A percentile compares a stretch with the other conserved stretches of the same genome.
These are phyloP conservation scores for Oxytropis ochrocephala DNA, from an alignment of 306 rosid genomes.

Conservation along the genomic window DNA sequence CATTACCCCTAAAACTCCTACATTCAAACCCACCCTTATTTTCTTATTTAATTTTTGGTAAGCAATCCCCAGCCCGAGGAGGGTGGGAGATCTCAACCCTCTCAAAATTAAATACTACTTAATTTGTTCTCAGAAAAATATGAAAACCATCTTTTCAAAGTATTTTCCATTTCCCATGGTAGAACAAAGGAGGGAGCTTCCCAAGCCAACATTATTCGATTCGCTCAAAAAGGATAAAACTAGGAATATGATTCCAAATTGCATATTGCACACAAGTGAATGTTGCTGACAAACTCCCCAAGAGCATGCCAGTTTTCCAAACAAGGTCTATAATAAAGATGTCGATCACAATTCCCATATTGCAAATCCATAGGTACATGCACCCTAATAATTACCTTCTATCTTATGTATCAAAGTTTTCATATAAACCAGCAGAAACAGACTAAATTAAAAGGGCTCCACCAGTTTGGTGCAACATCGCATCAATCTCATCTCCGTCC, in stretches of 20 bases:
- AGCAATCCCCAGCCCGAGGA: too few species aligned
- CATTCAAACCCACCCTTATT: too few species aligned
- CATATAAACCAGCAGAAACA: not conserved
- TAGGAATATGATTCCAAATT: not conserved
- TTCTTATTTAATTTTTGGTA: too few species aligned
- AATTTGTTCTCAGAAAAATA: too few species aligned
- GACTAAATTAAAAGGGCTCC: conserved; percentile 25
- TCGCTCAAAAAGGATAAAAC: not conserved
- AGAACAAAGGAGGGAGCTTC: not conserved
- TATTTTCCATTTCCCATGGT: too few species aligned
- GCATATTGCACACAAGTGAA: not conserved
- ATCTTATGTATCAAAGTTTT: not conserved
- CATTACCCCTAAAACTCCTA: too few species aligned
- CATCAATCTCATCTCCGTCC: not conserved
- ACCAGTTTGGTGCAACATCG: conserved; percentile 49
- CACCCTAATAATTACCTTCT: conserved; percentile 5
- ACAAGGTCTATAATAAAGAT: not conserved
- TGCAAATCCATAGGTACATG: conserved; percentile 4
- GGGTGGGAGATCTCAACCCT: too few species aligned
- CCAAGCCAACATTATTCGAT: not conserved
- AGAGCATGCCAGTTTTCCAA: conserved; percentile 4
- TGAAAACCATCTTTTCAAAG: too few species aligned
- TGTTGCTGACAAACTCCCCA: not conserved
- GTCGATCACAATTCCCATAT: not conserved
- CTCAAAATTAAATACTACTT: too few species aligned